Conservation (phyloP, 768 basidiomycete genomes). For the Termitomyces sp. region DNA sequence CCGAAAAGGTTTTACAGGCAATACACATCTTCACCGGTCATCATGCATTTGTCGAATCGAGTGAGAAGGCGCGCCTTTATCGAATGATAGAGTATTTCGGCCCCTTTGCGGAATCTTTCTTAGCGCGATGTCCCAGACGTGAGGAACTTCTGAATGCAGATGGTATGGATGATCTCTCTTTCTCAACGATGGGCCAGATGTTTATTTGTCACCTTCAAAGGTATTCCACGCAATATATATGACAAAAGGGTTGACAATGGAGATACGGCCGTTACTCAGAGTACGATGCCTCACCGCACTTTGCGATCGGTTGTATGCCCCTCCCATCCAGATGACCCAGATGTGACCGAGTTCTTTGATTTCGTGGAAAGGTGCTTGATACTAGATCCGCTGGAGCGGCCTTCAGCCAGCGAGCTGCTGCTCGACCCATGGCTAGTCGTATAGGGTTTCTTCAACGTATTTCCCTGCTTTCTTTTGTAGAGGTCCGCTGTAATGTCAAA, state of each 20-base stretch:
- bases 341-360: background rate
- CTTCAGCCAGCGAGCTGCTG: conserved; percentile 1
- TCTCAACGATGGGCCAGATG: background rate
- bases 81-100: conserved; percentile 1
- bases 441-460: background rate
- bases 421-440: background rate
- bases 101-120: background rate
- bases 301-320: background rate
- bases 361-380: conserved; percentile 1
- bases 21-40: background rate
- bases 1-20: too few species aligned
- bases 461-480: too few species aligned
- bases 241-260: background rate
- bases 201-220: background rate
- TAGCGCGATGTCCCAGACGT: background rate
- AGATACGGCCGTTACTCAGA: background rate
- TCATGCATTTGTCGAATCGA: background rate
- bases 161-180: background rate
- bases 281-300: background rate
- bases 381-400: background rate
- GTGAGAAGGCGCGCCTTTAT: background rate
- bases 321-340: background rate
- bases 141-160: background rate
- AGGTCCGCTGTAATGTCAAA: too few species aligned
- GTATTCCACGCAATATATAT: background rate